These are phyloP conservation scores for Microcera coccophila DNA, from an alignment of 2,329 filamentous ascomycete species.

Conservation along the genomic window DNA sequence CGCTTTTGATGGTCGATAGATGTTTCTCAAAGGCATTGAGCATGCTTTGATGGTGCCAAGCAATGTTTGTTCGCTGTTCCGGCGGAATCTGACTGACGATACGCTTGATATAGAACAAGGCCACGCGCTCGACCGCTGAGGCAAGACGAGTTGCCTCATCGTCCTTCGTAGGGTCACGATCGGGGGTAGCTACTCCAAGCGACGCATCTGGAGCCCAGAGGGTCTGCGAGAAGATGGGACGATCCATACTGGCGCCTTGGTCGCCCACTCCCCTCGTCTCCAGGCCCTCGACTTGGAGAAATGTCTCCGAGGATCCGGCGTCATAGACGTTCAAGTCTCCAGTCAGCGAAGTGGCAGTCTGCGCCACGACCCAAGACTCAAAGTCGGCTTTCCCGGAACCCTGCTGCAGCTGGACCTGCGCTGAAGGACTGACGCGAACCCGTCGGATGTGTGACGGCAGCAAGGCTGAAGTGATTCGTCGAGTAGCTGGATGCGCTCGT, in stretches of 20 bases:
- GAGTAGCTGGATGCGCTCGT: too few species aligned
- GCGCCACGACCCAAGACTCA: too few species aligned
- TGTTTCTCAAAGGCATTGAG: constrained; percentile 9
- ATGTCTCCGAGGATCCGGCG: constrained; percentile 6
- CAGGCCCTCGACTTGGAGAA: constrained; percentile 9
- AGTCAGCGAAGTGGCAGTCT: too few species aligned
- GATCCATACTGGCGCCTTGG: constrained; percentile 10
- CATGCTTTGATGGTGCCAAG: constrained; percentile 10
- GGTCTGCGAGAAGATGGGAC: constrained; percentile 11
- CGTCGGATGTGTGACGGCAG: too few species aligned
- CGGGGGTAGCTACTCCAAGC: constrained; percentile 2
- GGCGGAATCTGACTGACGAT: constrained; percentile 4
- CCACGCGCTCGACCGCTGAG: constrained; percentile 7
- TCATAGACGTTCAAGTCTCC: constrained; percentile 13
- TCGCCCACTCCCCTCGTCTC: constrained; percentile 8
- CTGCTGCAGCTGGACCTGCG: too few species aligned
- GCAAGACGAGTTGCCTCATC: constrained; percentile 4
- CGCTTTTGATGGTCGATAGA: constrained; percentile 3
- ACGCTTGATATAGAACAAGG: constrained; percentile 9
- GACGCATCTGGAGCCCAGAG: constrained; percentile 8
- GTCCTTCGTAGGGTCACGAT: constrained; percentile 6
- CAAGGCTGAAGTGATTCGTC: too few species aligned
- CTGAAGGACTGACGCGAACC: too few species aligned
- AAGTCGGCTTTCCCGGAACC: too few species aligned
- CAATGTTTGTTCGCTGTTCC: constrained; percentile 5